Conservation (phyloP, 208 protist genomes). For the Trypanosoma brucei region DNA sequence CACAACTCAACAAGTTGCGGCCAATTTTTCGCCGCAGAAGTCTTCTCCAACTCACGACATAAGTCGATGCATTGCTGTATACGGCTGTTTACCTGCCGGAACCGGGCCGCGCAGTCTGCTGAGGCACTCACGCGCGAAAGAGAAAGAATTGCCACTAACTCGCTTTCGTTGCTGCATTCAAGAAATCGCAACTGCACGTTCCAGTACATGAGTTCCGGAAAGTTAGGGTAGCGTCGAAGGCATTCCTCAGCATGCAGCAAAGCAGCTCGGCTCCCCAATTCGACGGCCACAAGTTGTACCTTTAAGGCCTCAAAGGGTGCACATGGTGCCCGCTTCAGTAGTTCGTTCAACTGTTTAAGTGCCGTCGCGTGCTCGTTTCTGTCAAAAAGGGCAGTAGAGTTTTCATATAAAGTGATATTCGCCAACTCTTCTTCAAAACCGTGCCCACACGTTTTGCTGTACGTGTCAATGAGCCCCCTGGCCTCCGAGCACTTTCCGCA, state of each 20-base stretch:
- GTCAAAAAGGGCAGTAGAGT: constrained; percentile 34
- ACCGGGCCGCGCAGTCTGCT: constrained; percentile 30
- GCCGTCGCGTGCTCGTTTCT: constrained; percentile 41
- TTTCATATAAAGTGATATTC: constrained; percentile 35
- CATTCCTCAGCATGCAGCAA: constrained; percentile 25
- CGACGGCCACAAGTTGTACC: constrained; percentile 41
- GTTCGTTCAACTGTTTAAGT: constrained; percentile 32
- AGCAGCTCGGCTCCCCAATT: constrained; percentile 29
- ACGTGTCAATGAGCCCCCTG: constrained; percentile 21
- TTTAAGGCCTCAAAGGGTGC: constrained; percentile 46
- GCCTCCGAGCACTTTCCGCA: constrained; percentile 26
- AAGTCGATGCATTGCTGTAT: constrained; percentile 23
- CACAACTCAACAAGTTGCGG: constrained; percentile 14
- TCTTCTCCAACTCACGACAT: constrained; percentile 15
- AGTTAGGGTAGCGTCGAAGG: constrained; percentile 28
- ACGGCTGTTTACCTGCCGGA: constrained; percentile 28
- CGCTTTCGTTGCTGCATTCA: constrained; percentile 20
- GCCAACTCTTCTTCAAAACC: constrained; percentile 26
- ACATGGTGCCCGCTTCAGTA: constrained; percentile 40
- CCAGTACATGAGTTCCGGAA: constrained; percentile 39
- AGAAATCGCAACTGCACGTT: constrained; percentile 46
- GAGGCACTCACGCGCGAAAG: constrained; percentile 21
- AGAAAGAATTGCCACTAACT: constrained; percentile 28
- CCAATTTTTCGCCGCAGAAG: constrained; percentile 22
- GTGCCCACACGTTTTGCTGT: constrained; percentile 27